Evolutionary conservation across 345 rosid genomes (phyloP), one percentile per base, ranked within the genome.

Genomic region (Rhodamnia rubescens): DNA sequence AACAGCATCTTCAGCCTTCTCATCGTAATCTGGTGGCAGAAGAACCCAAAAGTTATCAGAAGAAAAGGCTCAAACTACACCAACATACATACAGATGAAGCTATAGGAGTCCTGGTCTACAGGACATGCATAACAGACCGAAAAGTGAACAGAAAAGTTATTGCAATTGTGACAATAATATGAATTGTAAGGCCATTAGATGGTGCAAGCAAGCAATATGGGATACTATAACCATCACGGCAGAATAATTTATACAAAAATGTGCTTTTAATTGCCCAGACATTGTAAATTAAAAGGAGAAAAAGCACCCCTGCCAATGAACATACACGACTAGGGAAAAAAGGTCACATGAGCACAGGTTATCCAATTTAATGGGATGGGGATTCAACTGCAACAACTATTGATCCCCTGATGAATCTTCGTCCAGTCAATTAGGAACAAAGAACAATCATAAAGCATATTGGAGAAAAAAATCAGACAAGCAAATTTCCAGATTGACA

Each of bases 1-100:
- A 89, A 96, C 92, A 29, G 98, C 99, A 94, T 95, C 94, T 92
- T 96, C 99, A 47, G 95, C 94, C 92, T 97, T 95, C 90, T 93
- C 93, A 89, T 92, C 91, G 91, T 95, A 96, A 94, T 95, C 99
- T 97, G 44, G 58, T 54, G 59, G 89, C 82, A n/a, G 86, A 81
- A 86, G 89, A 90, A 84, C 83, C 87, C 86, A 86, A 26, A 86
- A 84, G 84, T 61, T 87, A 91, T 86, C 85, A 88, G 85, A 89
- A 86, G 80, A 84, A 83, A 83, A 49, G 82, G 64, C 83, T 49
- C 42, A 81, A 81, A 82, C 58, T 82, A 69, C 80, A 69, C 47
- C 26, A 36, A 36, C 7, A 2, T 69, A 69, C 80, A 69, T 24
- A 21, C 47, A 20, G 80, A 69, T 18, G 80, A 36, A 69, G 47